Base-by-base conservation (phyloP, 1,284 basidiomycete genomes). In the Moesziomyces parantarcticus region DNA sequence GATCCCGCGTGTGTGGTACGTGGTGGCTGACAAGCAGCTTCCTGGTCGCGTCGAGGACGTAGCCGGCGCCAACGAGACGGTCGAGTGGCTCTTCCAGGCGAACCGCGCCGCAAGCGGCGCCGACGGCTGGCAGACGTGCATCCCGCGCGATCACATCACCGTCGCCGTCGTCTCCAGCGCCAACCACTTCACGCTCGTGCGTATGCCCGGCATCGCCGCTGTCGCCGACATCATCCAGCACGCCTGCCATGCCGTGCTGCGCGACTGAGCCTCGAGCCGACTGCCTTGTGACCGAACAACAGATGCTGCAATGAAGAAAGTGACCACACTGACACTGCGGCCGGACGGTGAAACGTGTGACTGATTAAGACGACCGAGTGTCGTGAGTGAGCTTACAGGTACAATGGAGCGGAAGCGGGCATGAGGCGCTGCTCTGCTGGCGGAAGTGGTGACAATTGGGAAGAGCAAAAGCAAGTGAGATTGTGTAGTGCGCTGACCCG, bases 111-210 rank as follows among this genome's bases (percentile, higher is more conserved):
- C 20, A 34, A 32, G 32, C 26, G 65, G 59, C 16, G 16, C 62
- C 16, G 64, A 73, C 36, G 74, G 74, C 1, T 76, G 74, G 74
- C 56, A 76, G 16, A 14, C 11, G 13, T 41, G 56, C 22, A 23
- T 75, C 9, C 54, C 57, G 1, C 3, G 10, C 3, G 20, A 58
- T 5, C 50, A 18, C 45, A 47, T 74, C 21, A 18, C 29, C 4
- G 62, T 65, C 11, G 23, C 36, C 3, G 10, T 29, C 1, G 40
- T 75, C 20, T 25, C 20, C 1, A 43, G 34, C 7, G 64, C 72
- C 0, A 71, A 75, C 41, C 72, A 75, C 43, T 75, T 75, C n/a
- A 66, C 69, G 7, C 29, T 72, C 41, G 63, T 72, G 1, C 43
- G 69, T 18, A 43, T 55, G 20, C 55, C 59, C 3, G 41, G n/a